Conservation (phyloP, 192 early-diverging fungal species). For the Spizellomyces sp. region DNA sequence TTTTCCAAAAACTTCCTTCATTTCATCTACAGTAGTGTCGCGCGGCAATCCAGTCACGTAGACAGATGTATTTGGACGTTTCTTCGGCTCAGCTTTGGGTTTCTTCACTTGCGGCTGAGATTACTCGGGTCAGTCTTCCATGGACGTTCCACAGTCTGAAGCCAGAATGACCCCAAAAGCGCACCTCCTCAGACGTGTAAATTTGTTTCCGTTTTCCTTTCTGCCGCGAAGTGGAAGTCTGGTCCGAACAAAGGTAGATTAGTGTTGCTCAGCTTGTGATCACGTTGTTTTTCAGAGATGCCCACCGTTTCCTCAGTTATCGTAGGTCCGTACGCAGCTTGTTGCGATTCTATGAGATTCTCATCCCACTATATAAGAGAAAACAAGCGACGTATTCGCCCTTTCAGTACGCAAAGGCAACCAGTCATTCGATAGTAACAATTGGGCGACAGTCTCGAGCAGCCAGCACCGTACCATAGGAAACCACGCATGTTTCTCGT, state of each 20-base stretch:
- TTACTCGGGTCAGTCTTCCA: neutral
- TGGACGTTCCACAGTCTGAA: too few relatives aligned
- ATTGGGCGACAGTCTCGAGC: neutral
- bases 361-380: conserved; percentile 38
- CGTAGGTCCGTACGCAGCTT: conserved; percentile 64
- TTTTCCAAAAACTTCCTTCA: conserved; percentile 72
- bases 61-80: conserved; percentile 67
- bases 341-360: conserved; percentile 62
- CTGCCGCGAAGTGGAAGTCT: neutral
- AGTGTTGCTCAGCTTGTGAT: neutral
- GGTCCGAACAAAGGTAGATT: neutral
- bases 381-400: conserved; percentile 1
- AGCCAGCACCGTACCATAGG: conserved; percentile 65
- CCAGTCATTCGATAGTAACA: neutral
- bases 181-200: conserved; percentile 50
- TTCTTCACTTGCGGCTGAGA: conserved; percentile 9
- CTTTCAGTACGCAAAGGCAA: neutral
- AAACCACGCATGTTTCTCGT: conserved; percentile 83
- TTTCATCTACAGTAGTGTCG: conserved; percentile 79
- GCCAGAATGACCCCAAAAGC: neutral
- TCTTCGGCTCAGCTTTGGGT: conserved; percentile 36
- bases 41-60: conserved; percentile 85
- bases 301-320: conserved; percentile 60
- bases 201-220: conserved; percentile 53
- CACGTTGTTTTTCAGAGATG: neutral